Conservation (phyloP, 768 basidiomycete species). For the Pleurotus salmoneostramineus region DNA sequence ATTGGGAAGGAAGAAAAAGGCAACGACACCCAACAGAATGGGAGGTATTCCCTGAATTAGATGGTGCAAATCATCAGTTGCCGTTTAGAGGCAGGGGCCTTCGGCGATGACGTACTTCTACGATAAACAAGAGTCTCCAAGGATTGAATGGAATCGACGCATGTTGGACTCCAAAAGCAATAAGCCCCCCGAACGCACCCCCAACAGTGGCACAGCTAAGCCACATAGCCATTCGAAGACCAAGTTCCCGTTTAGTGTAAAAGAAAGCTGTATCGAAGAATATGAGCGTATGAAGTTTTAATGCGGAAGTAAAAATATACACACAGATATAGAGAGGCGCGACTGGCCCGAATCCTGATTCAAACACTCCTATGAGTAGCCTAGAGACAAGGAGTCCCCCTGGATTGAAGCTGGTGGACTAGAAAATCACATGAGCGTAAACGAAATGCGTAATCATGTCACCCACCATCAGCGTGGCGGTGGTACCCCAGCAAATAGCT, state of each 20-base stretch:
- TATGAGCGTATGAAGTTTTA: neutral
- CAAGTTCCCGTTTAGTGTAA: conserved; percentile 73
- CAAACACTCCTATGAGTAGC: conserved; percentile 69
- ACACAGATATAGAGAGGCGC: conserved; percentile 77
- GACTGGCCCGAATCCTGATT: conserved; percentile 74
- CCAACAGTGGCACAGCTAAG: conserved; percentile 83
- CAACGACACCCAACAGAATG: conserved; percentile 55
- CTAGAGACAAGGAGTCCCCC: conserved; percentile 54
- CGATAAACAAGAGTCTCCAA: conserved; percentile 68
- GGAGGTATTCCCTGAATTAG: conserved; percentile 62
- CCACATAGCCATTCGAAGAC: conserved; percentile 75
- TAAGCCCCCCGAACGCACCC: conserved; percentile 79
- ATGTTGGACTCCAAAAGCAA: conserved; percentile 78
- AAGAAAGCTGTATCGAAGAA: conserved; percentile 61
- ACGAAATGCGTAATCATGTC: neutral
- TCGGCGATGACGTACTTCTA: conserved; percentile 70
- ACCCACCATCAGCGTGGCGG: conserved; percentile 65
- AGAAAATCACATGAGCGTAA: neutral
- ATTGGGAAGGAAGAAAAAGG: conserved; percentile 56
- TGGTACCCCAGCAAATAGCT: conserved; percentile 71
- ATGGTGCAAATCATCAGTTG: neutral
- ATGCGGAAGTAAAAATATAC: conserved; percentile 18
- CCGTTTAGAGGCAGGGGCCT: neutral
- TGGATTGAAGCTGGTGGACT: conserved; percentile 63
- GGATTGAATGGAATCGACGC: conserved; percentile 41